Conservation (phyloP, 2,329 filamentous ascomycete species). For the Alternaria rosae region DNA sequence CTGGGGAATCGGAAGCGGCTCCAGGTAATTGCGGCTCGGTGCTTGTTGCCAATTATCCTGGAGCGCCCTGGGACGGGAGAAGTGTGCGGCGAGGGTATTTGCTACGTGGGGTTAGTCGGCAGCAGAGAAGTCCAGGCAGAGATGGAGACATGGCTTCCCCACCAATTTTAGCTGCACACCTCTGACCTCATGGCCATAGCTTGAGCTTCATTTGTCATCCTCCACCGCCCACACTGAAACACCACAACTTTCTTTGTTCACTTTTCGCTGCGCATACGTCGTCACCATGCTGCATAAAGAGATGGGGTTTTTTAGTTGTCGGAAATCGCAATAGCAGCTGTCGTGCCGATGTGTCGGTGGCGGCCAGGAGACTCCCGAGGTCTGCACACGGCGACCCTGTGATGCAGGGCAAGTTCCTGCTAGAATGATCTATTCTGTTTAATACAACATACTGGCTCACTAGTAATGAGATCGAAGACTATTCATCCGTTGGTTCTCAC, state of each 20-base stretch:
- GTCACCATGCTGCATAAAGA: not conserved
- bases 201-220: conserved; percentile 11
- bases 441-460: not conserved
- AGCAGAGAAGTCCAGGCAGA: conserved; percentile 14
- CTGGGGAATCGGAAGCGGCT: conserved; percentile 43
- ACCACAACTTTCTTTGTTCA: not conserved
- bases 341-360: not conserved
- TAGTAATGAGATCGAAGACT: not conserved
- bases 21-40: conserved; percentile 50
- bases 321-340: not conserved
- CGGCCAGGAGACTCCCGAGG: not conserved
- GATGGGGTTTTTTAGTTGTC: not conserved
- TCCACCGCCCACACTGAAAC: not conserved
- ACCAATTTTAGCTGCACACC: conserved; percentile 10
- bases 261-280: not conserved
- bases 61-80: conserved; percentile 44
- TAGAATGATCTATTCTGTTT: not conserved
- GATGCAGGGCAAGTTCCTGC: not conserved
- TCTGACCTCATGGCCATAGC: conserved; percentile 13
- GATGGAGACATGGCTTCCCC: conserved; percentile 21
- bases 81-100: conserved; percentile 23
- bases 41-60: conserved; percentile 51
- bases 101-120: conserved; percentile 12
- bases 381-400: not conserved
- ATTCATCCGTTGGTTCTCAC: not conserved